A percentile compares a stretch with the other conserved stretches of the same genome.
These are phyloP conservation scores for Aspergillus proliferans DNA, from an alignment of 2,329 filamentous ascomycete genomes.

Conservation along the genomic window DNA sequence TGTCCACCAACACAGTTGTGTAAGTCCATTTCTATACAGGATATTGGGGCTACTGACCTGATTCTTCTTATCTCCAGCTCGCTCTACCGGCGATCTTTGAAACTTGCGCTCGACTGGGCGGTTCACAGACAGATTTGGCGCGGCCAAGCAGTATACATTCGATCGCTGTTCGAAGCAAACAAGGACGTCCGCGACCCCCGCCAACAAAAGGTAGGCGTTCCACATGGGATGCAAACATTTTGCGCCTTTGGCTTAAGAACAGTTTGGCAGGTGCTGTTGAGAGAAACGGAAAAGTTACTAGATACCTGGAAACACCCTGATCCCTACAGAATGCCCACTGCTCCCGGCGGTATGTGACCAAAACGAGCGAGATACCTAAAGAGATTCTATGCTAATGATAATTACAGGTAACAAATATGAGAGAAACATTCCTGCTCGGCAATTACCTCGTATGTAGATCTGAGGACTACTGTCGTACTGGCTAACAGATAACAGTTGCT, in stretches of 20 bases:
- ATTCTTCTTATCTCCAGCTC: constrained; percentile 39
- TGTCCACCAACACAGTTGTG: constrained; percentile 34
- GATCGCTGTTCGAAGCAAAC: constrained; percentile 91
- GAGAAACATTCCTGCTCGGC: constrained; percentile 76
- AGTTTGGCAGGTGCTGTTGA: constrained; percentile 62
- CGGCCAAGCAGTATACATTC: constrained; percentile 91
- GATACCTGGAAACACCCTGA: constrained; percentile 98
- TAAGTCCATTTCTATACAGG: constrained; percentile 19
- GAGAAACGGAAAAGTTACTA: constrained; percentile 80
- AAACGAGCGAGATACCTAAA: neutral
- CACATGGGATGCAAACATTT: constrained; percentile 14
- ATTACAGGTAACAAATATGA: constrained; percentile 84
- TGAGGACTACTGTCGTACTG: neutral
- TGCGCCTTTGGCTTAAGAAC: neutral
- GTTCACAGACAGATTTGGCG: constrained; percentile 91
- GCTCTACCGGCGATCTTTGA: constrained; percentile 87
- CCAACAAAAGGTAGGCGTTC: constrained; percentile 65
- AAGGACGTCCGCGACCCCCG: constrained; percentile 74
- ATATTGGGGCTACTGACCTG: constrained; percentile 11
- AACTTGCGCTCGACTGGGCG: constrained; percentile 91
- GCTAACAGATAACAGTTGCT: neutral
- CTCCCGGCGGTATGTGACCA: constrained; percentile 70
- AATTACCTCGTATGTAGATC: constrained; percentile 68
- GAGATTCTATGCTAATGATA: constrained; percentile 9
- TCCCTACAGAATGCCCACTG: constrained; percentile 80